Conservation (phyloP, 495 filamentous ascomycete genomes). For the Echria macrotheca region DNA sequence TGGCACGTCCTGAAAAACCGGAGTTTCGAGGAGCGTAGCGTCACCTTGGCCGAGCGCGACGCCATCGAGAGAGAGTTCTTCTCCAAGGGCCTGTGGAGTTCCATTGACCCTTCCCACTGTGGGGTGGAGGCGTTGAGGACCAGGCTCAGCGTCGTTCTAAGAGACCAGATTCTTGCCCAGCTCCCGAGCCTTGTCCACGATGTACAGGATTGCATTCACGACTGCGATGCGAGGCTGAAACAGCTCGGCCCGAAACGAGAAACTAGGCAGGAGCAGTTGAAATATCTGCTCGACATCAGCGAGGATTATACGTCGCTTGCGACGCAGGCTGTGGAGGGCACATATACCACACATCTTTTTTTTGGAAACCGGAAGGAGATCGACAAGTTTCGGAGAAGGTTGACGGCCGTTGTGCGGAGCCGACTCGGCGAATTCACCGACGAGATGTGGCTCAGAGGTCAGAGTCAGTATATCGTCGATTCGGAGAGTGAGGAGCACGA, state of each 20-base stretch:
- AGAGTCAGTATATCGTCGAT: conserved; percentile 20
- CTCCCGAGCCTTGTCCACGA: conserved; percentile 26
- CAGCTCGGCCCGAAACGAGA: conserved; percentile 20
- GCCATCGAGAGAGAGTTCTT: conserved; percentile 35
- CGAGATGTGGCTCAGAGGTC: conserved; percentile 26
- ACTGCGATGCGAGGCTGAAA: conserved; percentile 18
- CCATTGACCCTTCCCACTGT: conserved; percentile 14
- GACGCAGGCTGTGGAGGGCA: conserved; percentile 21
- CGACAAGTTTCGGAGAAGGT: conserved; percentile 19
- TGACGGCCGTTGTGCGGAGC: conserved; percentile 34
- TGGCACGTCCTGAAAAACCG: conserved; percentile 62
- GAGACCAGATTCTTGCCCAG: conserved; percentile 26
- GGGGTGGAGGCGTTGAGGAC: conserved; percentile 9
- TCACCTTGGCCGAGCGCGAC: conserved; percentile 30
- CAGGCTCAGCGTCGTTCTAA: conserved; percentile 25
- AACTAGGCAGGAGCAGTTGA: conserved; percentile 36
- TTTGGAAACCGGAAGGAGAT: background rate
- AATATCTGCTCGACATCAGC: conserved; percentile 33
- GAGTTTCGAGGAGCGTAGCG: conserved; percentile 36
- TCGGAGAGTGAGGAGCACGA: conserved; percentile 8
- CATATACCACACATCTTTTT: conserved; percentile 21
- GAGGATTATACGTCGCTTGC: conserved; percentile 19
- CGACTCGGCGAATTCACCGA: conserved; percentile 26
- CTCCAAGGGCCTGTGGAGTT: conserved; percentile 42
- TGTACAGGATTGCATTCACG: conserved; percentile 19